These are phyloP conservation scores for Boletales sp. DNA, from an alignment of 768 basidiomycete species.

Conservation along the genomic window DNA sequence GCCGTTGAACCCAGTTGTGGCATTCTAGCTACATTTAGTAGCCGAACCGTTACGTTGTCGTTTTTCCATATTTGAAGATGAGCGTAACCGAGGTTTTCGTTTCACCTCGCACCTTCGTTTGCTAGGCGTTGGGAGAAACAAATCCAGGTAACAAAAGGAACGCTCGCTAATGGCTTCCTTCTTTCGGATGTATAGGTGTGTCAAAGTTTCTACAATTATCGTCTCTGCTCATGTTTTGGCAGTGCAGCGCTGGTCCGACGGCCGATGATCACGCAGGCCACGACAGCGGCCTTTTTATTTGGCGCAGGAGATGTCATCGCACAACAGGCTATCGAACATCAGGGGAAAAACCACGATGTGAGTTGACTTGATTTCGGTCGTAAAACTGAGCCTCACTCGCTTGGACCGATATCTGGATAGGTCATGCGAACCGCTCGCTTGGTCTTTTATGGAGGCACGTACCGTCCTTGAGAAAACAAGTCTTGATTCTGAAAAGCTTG, in stretches of 20 bases:
- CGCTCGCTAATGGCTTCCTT: constrained; percentile 40
- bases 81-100: no score
- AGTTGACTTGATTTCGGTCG: constrained; percentile 20
- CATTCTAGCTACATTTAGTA: no score
- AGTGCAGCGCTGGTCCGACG: constrained; percentile 59
- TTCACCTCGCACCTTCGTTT: no score
- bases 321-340: constrained; percentile 78
- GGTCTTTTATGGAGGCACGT: constrained; percentile 67
- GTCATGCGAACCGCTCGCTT: constrained; percentile 59
- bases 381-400: neutral
- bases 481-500: neutral
- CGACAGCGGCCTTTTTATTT: constrained; percentile 64
- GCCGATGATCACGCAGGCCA: constrained; percentile 61
- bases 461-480: neutral
- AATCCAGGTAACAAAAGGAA: no score
- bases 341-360: constrained; percentile 74
- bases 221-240: constrained; percentile 10
- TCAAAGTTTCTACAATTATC: neutral
- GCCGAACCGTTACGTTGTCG: no score
- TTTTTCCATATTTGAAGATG: no score
- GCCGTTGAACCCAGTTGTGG: no score
- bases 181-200: constrained; percentile 42
- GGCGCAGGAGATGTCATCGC: constrained; percentile 78
- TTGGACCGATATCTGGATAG: constrained; percentile 29
- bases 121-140: no score